Evolutionary conservation across 257 asterid species (phyloP), one percentile per base, ranked within the genome.

Genomic region (Gentiana straminea): DNA sequence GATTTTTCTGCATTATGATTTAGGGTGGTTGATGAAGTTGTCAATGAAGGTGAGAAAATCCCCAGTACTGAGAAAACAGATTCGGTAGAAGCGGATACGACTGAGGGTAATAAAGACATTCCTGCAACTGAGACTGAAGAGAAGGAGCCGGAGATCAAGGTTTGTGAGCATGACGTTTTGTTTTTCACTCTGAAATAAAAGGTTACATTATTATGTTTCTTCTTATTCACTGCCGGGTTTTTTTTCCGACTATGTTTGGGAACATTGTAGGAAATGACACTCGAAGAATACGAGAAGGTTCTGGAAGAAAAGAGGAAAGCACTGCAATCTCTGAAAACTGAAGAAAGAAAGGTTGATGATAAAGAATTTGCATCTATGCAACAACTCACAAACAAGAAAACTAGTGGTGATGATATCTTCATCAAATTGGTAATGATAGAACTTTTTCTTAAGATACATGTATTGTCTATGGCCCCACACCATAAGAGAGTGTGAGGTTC

Each of bases 211-310:
- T 24, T 24, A 24, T 24, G 24, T 24, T n/a, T 7, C 1, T 24
- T 24, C 7, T 3, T 49, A n/a, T n/a, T 24, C 24, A 49, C 5
- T 49, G 24, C 5, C 6, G 24, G 24, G 1, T 24, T 24, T 24
- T 24, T 24, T 24, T 24, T 24, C 24, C 24, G 24, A 24, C 24
- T 24, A 24, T 24, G 24, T 24, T 24, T 24, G 24, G 24, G 24
- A 24, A 24, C 24, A 24, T 24, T 55, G 67, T 69, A 90, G 98
- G 96, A 84, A 73, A 90, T 90, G 96, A 90, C 98, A 8, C 83
- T 90, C 65, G 96, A 82, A 67, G 98, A 90, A 75, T 90, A 86
- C 51, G 95, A 84, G 75, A 90, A 82, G 79, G 59, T 81, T 67
- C 74, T 76, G 56, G 95, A 84, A 24, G 24, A 24, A 24, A 24